Conservation (phyloP, 1,284 basidiomycete species). For the Moesziomyces sp. region DNA sequence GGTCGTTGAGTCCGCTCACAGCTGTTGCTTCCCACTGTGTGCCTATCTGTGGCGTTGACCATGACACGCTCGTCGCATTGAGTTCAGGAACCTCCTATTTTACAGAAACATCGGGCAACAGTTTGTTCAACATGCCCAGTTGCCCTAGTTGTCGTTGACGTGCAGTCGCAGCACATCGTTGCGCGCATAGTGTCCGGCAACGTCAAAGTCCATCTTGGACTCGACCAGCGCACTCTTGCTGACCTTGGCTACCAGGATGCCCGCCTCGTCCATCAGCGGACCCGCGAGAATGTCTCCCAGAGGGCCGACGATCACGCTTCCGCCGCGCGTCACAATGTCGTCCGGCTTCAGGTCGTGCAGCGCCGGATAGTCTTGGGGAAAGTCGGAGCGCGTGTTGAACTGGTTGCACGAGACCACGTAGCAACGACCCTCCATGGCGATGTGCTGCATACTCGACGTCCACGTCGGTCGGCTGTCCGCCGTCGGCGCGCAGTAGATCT, state of each 20-base stretch:
- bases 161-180: constrained; percentile 70
- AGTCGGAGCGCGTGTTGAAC: constrained; percentile 69
- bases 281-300: constrained; percentile 77
- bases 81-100: too few species aligned
- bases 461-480: constrained; percentile 77
- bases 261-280: constrained; percentile 75
- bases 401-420: constrained; percentile 79
- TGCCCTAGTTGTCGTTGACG: constrained; percentile 21
- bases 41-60: too few species aligned
- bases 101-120: too few species aligned
- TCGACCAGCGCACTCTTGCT: constrained; percentile 75
- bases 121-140: constrained; percentile 45
- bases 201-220: constrained; percentile 79
- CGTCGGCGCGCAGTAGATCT: constrained; percentile 78
- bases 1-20: too few species aligned
- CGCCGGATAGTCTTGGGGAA: constrained; percentile 72
- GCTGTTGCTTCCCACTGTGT: too few species aligned
- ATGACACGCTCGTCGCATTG: too few species aligned
- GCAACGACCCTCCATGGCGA: constrained; percentile 80
- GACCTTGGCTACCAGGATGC: constrained; percentile 74
- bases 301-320: constrained; percentile 77
- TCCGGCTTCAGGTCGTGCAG: constrained; percentile 53
- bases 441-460: constrained; percentile 77
- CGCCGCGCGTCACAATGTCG: constrained; percentile 77
- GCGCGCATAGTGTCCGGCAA: constrained; percentile 77